phyloP scores from a whole-genome alignment of 2,329 filamentous ascomycete genomes.

The Microdochium trichocladiopsis region DNA sequence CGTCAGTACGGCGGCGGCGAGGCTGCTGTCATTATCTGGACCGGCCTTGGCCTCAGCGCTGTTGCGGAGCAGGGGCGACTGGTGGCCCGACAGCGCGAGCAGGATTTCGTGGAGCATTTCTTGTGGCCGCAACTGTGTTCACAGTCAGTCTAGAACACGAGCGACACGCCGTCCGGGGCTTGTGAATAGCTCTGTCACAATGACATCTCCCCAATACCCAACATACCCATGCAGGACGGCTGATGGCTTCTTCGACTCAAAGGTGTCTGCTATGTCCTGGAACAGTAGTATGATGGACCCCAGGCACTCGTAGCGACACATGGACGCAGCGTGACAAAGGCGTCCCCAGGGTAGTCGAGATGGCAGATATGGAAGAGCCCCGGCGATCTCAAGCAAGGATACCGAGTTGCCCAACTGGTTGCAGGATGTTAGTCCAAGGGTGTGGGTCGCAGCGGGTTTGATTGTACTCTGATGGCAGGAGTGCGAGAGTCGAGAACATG shows the following conservation, averaged over 20 bases:
- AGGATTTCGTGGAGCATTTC: conserved; percentile 97
- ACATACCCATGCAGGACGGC: conserved; percentile 15
- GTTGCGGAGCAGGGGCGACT: conserved; percentile 73
- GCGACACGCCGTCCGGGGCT: no score
- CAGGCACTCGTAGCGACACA: conserved; percentile 49
- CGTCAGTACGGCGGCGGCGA: conserved; percentile 48
- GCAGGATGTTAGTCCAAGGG: no score
- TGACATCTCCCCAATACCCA: no score
- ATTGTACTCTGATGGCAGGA: no score
- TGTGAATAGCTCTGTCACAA: no score
- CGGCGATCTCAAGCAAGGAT: background rate
- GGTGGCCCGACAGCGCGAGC: conserved; percentile 89
- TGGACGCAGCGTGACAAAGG: conserved; percentile 14
- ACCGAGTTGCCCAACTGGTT: no score
- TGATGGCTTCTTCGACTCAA: conserved; percentile 25
- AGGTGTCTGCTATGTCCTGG: conserved; percentile 32
- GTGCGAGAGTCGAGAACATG: no score
- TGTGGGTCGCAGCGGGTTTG: no score
- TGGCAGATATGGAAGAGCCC: no score
- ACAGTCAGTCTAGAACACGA: conserved; percentile 7
- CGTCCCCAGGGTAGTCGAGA: background rate
- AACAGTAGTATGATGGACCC: conserved; percentile 40
- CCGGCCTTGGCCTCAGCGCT: background rate
- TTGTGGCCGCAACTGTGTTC: conserved; percentile 8
- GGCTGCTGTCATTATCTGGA: conserved; percentile 27